Base-by-base conservation (phyloP, 2,329 filamentous ascomycete species). In the Plectosphaerella cucumerina region DNA sequence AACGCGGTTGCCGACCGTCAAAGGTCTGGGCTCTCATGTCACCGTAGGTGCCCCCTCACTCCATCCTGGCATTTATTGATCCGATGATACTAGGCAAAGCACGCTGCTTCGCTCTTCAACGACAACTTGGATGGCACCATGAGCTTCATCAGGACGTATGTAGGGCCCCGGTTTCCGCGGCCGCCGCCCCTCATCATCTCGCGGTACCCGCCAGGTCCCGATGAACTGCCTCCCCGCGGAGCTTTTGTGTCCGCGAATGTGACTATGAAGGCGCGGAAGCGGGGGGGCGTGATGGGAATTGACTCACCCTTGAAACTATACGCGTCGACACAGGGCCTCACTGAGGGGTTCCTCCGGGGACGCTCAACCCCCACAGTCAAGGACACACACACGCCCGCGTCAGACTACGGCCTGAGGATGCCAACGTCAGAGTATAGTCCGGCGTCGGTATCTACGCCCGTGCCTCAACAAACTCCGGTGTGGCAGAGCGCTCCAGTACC, bases 101-200 rank as follows among this genome's bases (percentile, higher is more conserved):
- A 66, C 49, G 33, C 51, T 47, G n/a, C 41, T 17, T 1, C n/a
- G n/a, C 46, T 53, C 9, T 62, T 71, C 44, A 72, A 74, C 23
- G 71, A 74, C 48, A 74, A 74, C 23, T 57, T 58, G 3, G 71
- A 74, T 10, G 71, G 71, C 3, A 74, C 70, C 0, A 47, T 74
- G 10, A 62, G 66, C 15, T n/a, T n/a, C 53, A 62, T 10, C 39
- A 3, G 58, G 58, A 10, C 41, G 39, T 21, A n/a, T 53, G 55
- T 14, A 34, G 37, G 12, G 52, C 43, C 42, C 37, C 20, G 14
- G 21, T 6, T 3, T 39, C 37, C 5, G 26, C 44, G n/a, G 14
- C 33, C 43, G 21, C 52, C 51, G 10, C 52, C 55, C 2, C 56
- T 63, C 3, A 53, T 68, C 14, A 53, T 65, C 3, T 65, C 65